A percentile compares a stretch with the other conserved stretches of the same genome.
These are phyloP conservation scores for Magnolia changhungtana DNA, from an alignment of 164 flowering plant genomes.

Conservation along the genomic window DNA sequence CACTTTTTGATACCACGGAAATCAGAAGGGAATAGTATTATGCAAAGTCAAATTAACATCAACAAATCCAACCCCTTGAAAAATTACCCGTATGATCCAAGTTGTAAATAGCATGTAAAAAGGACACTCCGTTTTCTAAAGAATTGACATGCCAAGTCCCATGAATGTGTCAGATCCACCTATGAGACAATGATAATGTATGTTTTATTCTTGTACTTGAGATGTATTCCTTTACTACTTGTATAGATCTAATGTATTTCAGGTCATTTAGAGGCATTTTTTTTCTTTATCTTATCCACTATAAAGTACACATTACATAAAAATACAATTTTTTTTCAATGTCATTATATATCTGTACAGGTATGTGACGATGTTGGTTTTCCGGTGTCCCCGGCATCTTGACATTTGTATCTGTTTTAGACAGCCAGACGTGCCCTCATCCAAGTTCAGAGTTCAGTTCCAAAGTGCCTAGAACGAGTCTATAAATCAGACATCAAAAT, in stretches of 20 bases:
- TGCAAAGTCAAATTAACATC: neutral
- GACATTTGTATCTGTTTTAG: no score
- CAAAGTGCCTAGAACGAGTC: no score
- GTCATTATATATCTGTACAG: neutral
- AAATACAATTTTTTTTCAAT: neutral
- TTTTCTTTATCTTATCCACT: neutral
- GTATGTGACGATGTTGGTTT: no score
- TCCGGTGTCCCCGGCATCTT: no score
- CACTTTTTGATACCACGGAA: neutral
- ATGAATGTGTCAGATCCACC: no score
- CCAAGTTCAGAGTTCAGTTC: no score
- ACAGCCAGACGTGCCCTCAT: neutral
- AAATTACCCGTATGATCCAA: no score
- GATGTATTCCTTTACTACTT: neutral
- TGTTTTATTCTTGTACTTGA: neutral
- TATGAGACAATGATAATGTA: no score
- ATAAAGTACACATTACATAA: neutral
- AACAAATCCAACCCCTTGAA: no score
- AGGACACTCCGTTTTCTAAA: no score
- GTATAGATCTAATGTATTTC: neutral
- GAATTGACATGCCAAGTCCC: no score
- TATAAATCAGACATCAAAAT: neutral
- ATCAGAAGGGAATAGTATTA: neutral
- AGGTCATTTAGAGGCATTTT: neutral
- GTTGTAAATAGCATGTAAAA: no score